These are phyloP conservation scores for Piper longum DNA, from an alignment of 164 flowering plant species.

Conservation along the genomic window DNA sequence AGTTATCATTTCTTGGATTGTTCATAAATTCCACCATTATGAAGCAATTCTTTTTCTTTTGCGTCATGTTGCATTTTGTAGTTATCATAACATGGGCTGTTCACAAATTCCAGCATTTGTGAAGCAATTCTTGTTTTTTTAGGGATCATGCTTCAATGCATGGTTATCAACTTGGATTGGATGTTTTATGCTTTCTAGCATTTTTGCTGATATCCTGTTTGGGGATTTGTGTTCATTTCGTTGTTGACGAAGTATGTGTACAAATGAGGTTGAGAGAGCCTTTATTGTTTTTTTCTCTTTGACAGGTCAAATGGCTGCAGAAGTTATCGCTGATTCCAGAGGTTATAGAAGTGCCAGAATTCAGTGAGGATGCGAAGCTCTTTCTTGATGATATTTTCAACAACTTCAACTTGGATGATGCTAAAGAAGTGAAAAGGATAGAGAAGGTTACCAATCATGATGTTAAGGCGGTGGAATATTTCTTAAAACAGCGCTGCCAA, in stretches of 20 bases:
- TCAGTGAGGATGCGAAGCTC: constrained; percentile 51
- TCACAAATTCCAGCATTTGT: too few species aligned
- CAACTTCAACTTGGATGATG: constrained; percentile 52
- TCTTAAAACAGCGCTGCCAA: constrained; percentile 66
- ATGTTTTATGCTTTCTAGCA: background rate
- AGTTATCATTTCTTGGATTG: background rate
- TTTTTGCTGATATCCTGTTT: background rate
- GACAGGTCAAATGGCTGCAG: constrained; percentile 75
- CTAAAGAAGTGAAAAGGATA: constrained; percentile 64
- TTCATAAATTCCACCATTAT: too few species aligned
- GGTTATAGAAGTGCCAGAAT: constrained; percentile 67
- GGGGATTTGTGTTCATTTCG: background rate
- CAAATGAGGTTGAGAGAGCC: background rate
- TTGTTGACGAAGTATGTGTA: background rate
- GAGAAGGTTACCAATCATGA: constrained; percentile 93
- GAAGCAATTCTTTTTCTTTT: too few species aligned
- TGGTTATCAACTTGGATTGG: background rate
- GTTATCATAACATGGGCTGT: too few species aligned
- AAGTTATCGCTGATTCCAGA: constrained; percentile 82
- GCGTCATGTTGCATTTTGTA: too few species aligned
- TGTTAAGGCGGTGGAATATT: constrained; percentile 97
- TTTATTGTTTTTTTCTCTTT: constrained; percentile 1
- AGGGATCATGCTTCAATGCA: background rate
- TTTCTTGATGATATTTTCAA: constrained; percentile 46
- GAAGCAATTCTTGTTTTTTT: too few species aligned